These are phyloP conservation scores for Colletotrichum lupini DNA, from an alignment of 2,329 filamentous ascomycete genomes.

Conservation along the genomic window DNA sequence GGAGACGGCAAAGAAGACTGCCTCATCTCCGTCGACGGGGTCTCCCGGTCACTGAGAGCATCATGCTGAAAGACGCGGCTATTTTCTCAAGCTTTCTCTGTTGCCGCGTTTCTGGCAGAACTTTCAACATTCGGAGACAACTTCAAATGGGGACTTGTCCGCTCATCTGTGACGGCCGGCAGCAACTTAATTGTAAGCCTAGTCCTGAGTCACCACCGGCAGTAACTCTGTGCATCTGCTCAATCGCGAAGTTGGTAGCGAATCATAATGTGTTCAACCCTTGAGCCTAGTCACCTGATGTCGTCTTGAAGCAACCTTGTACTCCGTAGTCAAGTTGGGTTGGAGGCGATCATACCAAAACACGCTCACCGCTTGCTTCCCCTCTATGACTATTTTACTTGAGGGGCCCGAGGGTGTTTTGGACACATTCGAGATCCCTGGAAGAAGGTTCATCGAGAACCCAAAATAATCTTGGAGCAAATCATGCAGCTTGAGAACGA, in stretches of 20 bases:
- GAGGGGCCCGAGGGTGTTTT: conserved; percentile 21
- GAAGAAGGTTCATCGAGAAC: conserved; percentile 23
- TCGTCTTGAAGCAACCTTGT: not conserved
- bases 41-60: not conserved
- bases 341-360: not conserved
- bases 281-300: not conserved
- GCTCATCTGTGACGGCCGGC: conserved; percentile 10
- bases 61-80: conserved; percentile 24
- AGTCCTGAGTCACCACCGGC: not conserved
- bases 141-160: conserved; percentile 7
- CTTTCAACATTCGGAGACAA: conserved; percentile 11
- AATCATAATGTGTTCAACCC: not conserved
- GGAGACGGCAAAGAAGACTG: not conserved
- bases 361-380: not conserved
- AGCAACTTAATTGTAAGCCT: conserved; percentile 7
- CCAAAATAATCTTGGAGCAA: conserved; percentile 13
- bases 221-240: not conserved
- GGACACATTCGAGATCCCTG: conserved; percentile 6
- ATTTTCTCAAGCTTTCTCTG: not conserved
- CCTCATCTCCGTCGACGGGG: not conserved
- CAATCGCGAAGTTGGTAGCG: not conserved
- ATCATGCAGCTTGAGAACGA: not conserved
- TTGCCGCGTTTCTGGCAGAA: conserved; percentile 2
- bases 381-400: not conserved
- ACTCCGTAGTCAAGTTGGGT: not conserved